Conservation (phyloP, 306 rosid species). For the Dryas drummondii region DNA sequence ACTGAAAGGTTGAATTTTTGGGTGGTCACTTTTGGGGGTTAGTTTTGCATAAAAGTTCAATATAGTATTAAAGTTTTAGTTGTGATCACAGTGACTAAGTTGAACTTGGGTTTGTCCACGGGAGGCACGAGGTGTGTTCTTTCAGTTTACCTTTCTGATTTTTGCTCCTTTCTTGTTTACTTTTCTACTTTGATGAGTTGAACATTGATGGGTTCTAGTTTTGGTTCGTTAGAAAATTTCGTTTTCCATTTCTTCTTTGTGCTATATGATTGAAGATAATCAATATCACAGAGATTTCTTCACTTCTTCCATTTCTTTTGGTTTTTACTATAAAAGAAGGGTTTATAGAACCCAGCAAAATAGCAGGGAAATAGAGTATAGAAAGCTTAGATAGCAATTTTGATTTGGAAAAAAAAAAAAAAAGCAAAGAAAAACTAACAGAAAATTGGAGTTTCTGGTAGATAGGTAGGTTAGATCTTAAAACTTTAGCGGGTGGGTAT, state of each 20-base stretch:
- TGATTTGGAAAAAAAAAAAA: background rate
- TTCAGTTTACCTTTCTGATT: background rate
- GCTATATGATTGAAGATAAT: conserved; percentile 3
- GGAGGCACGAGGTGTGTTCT: conserved; percentile 13
- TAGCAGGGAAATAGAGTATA: background rate
- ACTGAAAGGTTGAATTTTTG: background rate
- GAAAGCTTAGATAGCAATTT: background rate
- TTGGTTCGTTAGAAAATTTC: background rate
- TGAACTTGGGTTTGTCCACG: background rate
- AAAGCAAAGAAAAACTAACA: background rate
- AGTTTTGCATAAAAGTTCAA: background rate
- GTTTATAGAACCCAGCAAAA: background rate
- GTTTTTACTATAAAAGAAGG: background rate
- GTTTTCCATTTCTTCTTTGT: background rate
- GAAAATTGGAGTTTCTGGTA: background rate
- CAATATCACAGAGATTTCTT: background rate
- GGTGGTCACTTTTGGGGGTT: background rate
- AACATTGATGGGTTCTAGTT: background rate
- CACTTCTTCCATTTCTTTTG: background rate
- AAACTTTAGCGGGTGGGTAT: background rate
- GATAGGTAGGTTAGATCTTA: conserved; percentile 18
- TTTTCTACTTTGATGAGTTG: background rate
- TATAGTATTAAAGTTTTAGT: background rate
- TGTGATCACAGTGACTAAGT: background rate
- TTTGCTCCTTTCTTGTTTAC: background rate